These are phyloP conservation scores for Penicillium brasilianum DNA, from an alignment of 2,329 filamentous ascomycete species.

Conservation along the genomic window DNA sequence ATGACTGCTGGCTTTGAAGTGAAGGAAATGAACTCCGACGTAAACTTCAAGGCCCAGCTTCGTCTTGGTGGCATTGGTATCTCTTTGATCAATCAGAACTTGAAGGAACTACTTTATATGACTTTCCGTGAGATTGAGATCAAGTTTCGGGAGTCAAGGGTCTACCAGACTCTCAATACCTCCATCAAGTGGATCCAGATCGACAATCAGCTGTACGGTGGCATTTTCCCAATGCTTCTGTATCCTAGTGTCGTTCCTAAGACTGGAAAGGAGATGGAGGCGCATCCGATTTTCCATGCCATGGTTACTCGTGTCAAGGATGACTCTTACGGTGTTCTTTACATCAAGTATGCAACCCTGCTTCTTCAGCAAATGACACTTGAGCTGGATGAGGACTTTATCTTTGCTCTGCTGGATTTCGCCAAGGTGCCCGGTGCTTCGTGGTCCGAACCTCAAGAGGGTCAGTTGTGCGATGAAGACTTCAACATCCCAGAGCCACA, in stretches of 20 bases:
- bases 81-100: constrained; percentile 88
- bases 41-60: constrained; percentile 87
- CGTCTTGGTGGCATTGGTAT: constrained; percentile 89
- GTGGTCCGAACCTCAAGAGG: constrained; percentile 83
- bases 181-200: constrained; percentile 99
- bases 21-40: constrained; percentile 85
- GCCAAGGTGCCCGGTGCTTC: constrained; percentile 88
- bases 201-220: constrained; percentile 97
- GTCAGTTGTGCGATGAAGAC: constrained; percentile 84
- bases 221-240: constrained; percentile 95
- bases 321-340: constrained; percentile 95
- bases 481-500: constrained; percentile 92
- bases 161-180: constrained; percentile 89
- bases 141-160: constrained; percentile 87
- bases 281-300: constrained; percentile 90
- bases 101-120: constrained; percentile 90
- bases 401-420: constrained; percentile 94
- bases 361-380: constrained; percentile 97
- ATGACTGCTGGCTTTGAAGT: constrained; percentile 81
- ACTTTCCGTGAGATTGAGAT: constrained; percentile 90
- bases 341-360: constrained; percentile 97
- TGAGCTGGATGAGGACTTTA: constrained; percentile 97
- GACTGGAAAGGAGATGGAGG: constrained; percentile 93
- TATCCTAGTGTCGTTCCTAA: constrained; percentile 98
- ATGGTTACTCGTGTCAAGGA: constrained; percentile 96